A percentile compares a stretch with the other conserved stretches of the same genome.
phyloP scores from a whole-genome alignment of 345 rosid genomes.

The Salix dunnii region DNA sequence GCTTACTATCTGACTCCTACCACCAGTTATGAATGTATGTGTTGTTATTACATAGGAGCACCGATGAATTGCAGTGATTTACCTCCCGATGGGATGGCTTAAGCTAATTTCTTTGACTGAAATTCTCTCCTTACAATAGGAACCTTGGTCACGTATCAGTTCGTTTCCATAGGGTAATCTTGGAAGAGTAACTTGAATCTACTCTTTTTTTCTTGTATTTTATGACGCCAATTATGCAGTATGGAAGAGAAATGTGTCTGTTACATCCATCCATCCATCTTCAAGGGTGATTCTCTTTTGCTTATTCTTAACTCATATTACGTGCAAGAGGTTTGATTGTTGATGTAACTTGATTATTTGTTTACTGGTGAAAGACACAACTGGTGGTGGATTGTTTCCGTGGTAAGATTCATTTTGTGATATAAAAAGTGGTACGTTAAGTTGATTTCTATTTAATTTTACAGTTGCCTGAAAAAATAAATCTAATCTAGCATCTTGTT shows the following conservation, averaged over 20 bases:
- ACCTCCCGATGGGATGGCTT: background rate
- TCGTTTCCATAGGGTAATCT: background rate
- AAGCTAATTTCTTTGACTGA: background rate
- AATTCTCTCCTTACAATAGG: background rate
- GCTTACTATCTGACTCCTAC: background rate
- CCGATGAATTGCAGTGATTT: background rate
- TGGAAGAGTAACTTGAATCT: background rate
- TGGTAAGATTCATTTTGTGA: background rate
- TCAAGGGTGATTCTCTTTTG: background rate
- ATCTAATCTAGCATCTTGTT: background rate
- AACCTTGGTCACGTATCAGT: background rate
- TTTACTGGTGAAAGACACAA: background rate
- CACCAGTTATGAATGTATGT: background rate
- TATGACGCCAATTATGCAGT: background rate
- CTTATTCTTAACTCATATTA: background rate
- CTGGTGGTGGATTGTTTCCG: background rate
- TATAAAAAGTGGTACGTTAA: background rate
- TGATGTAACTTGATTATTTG: background rate
- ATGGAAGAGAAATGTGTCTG: background rate
- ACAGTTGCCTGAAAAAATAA: background rate
- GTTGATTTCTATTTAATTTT: background rate
- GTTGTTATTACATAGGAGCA: background rate
- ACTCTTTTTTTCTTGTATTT: background rate
- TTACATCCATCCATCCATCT: background rate
- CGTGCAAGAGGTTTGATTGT: background rate